Evolutionary conservation across 2,329 filamentous ascomycete genomes (phyloP).

Genomic region (Nigrospora sphaerica): DNA sequence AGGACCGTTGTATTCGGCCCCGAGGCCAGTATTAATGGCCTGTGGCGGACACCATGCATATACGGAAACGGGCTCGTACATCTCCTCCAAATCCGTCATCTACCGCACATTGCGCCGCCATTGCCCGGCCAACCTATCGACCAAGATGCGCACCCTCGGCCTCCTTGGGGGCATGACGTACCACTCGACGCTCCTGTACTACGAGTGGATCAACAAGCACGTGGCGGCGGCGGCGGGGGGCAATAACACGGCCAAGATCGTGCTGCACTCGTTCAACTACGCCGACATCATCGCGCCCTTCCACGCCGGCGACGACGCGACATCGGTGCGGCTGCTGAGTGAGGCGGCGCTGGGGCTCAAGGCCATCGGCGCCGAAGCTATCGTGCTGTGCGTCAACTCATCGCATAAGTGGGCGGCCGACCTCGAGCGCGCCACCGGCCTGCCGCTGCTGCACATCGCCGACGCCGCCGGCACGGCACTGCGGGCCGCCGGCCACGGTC

Average conservation of each 20-base stretch:
- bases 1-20: too few species aligned
- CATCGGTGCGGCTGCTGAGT: slow-evolving; percentile 8
- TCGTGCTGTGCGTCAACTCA: slow-evolving; percentile 12
- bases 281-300: slow-evolving; percentile 8
- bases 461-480: slow-evolving; percentile 6
- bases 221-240: slow-evolving; percentile 8
- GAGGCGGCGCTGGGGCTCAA: slow-evolving; percentile 6
- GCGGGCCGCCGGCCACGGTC: slow-evolving; percentile 1
- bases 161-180: slow-evolving; percentile 12
- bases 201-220: slow-evolving; percentile 10
- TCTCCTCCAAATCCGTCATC: too few species aligned
- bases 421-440: slow-evolving; percentile 5
- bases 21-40: too few species aligned
- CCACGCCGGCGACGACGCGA: slow-evolving; percentile 8
- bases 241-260: slow-evolving; percentile 9
- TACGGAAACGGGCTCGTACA: too few species aligned
- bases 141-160: slow-evolving; percentile 2
- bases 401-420: slow-evolving; percentile 9
- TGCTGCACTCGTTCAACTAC: slow-evolving; percentile 11
- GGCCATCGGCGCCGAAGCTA: slow-evolving; percentile 8
- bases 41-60: too few species aligned
- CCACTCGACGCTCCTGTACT: slow-evolving; percentile 11
- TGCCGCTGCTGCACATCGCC: slow-evolving; percentile 11
- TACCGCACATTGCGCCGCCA: too few species aligned
- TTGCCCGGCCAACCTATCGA: too few species aligned